These are phyloP conservation scores for Pseudogymnoascus destructans DNA, from an alignment of 2,329 filamentous ascomycete genomes.

Conservation along the genomic window DNA sequence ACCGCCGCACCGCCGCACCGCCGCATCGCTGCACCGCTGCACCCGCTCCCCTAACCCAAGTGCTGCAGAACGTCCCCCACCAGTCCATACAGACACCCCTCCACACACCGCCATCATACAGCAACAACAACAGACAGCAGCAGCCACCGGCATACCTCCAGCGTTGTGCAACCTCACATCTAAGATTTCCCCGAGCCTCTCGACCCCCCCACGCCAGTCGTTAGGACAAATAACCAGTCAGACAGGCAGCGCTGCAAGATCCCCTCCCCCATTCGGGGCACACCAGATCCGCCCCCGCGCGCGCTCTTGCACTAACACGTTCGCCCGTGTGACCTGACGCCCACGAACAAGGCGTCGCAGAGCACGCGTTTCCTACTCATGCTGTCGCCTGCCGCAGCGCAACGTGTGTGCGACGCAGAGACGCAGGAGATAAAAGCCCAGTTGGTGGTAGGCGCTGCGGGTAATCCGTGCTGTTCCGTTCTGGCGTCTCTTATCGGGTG, in stretches of 20 bases:
- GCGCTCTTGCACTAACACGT: neutral
- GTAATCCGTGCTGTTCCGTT: neutral
- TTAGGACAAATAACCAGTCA: neutral
- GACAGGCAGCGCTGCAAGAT: neutral
- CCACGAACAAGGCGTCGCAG: neutral
- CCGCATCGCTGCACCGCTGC: no score
- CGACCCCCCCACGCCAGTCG: neutral
- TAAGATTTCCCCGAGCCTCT: neutral
- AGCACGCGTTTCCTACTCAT: neutral
- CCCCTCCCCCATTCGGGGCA: neutral
- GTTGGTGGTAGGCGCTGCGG: neutral
- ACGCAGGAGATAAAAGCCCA: neutral
- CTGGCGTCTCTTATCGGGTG: neutral
- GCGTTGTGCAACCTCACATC: neutral
- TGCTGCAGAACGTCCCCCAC: neutral
- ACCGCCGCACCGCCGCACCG: neutral
- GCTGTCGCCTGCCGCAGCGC: neutral
- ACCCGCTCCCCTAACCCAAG: slow-evolving; percentile 1
- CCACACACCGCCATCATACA: neutral
- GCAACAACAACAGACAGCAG: neutral
- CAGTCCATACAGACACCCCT: neutral
- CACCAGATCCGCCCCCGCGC: neutral
- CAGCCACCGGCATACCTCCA: neutral
- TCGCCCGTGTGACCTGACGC: neutral
- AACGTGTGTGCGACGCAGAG: neutral